phyloP scores from a whole-genome alignment of 2,329 filamentous ascomycete genomes.

The Grosmannia clavigera region DNA sequence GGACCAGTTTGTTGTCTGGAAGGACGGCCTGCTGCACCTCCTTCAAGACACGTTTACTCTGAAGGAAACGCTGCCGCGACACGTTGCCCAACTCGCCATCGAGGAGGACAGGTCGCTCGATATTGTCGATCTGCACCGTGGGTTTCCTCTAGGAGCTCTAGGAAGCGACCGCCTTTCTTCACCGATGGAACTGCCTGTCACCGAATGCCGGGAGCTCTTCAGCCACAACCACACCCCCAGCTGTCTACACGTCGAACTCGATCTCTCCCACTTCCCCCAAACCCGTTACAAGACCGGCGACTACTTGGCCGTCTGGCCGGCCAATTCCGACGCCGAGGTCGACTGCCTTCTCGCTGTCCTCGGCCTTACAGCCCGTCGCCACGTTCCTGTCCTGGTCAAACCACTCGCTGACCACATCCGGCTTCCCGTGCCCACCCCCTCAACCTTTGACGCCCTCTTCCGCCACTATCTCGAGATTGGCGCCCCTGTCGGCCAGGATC shows the following conservation, averaged over 20 bases:
- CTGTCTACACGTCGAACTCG: constrained; percentile 26
- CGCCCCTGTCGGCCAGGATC: not conserved
- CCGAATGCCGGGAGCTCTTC: not conserved
- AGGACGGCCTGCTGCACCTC: not conserved
- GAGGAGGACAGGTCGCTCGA: not conserved
- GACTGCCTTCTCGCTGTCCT: constrained; percentile 3
- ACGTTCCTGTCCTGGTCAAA: not conserved
- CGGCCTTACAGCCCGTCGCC: not conserved
- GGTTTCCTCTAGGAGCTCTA: not conserved
- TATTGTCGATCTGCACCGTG: not conserved
- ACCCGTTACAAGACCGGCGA: constrained; percentile 27
- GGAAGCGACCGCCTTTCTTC: not conserved
- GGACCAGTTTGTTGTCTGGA: not conserved
- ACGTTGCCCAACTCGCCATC: not conserved
- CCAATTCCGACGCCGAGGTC: constrained; percentile 24
- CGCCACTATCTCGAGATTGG: not conserved
- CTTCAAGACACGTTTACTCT: not conserved
- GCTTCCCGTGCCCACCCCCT: not conserved
- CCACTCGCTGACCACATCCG: not conserved
- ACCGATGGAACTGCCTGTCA: not conserved
- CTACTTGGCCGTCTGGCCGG: constrained; percentile 26
- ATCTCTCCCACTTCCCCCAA: constrained; percentile 17
- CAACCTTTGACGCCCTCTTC: not conserved
- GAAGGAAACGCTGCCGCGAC: not conserved
- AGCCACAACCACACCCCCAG: not conserved